Conservation (phyloP, 2,329 filamentous ascomycete genomes). For the Pezicula carpinea region DNA sequence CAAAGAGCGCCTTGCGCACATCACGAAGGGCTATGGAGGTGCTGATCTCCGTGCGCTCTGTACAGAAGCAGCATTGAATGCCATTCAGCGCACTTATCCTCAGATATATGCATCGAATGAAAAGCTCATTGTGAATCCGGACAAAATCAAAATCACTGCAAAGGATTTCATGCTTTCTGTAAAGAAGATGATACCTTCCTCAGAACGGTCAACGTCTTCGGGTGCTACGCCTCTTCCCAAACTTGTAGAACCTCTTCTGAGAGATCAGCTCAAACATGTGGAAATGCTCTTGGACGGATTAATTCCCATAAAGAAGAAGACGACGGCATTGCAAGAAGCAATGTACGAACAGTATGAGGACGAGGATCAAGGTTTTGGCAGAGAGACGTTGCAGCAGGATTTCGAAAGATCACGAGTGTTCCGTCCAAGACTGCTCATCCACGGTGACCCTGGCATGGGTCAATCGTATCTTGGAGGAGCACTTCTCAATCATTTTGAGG, state of each 20-base stretch:
- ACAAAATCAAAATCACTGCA: constrained; percentile 78
- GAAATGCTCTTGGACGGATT: constrained; percentile 66
- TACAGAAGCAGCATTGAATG: constrained; percentile 92
- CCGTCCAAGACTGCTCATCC: constrained; percentile 79
- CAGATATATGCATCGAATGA: constrained; percentile 91
- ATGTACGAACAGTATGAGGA: constrained; percentile 85
- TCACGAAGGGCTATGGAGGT: constrained; percentile 95
- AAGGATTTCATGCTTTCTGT: constrained; percentile 97
- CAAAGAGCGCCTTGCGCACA: constrained; percentile 76
- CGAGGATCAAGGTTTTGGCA: constrained; percentile 75
- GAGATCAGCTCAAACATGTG: constrained; percentile 66
- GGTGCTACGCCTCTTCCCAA: constrained; percentile 77
- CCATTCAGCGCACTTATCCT: constrained; percentile 91
- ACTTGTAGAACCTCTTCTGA: constrained; percentile 75
- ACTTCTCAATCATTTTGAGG: constrained; percentile 85
- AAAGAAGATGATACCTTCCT: constrained; percentile 94
- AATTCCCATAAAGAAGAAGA: constrained; percentile 78
- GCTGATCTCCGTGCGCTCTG: constrained; percentile 91
- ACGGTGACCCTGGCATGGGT: constrained; percentile 84
- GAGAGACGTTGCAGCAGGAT: constrained; percentile 69
- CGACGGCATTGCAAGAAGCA: constrained; percentile 88
- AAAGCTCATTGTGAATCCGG: constrained; percentile 83
- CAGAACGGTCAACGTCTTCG: constrained; percentile 82
- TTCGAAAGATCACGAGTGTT: constrained; percentile 89
- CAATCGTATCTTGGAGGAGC: constrained; percentile 85